Evolutionary conservation across 176 grass and related monocot species (phyloP), one percentile per base, ranked within the genome.

Genomic region (Saccharum spontaneum): DNA sequence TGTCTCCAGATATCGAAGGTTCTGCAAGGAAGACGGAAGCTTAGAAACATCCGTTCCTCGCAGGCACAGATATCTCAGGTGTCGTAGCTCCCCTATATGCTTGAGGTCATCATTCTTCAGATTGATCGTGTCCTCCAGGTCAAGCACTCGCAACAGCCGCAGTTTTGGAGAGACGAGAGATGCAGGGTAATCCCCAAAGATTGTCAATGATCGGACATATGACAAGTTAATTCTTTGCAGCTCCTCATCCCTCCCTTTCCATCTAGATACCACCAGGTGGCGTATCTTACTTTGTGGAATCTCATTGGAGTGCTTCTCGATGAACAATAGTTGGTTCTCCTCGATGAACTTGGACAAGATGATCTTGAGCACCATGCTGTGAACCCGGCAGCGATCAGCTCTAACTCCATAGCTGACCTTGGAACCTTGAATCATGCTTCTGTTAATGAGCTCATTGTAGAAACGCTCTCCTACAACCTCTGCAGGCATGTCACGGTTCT

Each of bases 381-480:
- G 86, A 18, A 91, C 79, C 36, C 48, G 41, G 10, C 86, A 94
- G 6, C 78, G 62, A 69, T 75, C 80, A 61, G 44, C 57, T 18
- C 9, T 62, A 28, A 65, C 39, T 37, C 74, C 77, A 30, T 17
- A 2, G 3, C 16, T 66, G 14, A 64, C 22, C 24, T 73, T 79
- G 1, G 61, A 71, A 45, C 75, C 78, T 43, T 81, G 52, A 12
- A 94, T 91, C 86, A 91, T 79, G 48, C 74, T 91, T 44, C 86
- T 79, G 3, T 77, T 84, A 13, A 94, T 63, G n/a, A 94, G 83
- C 5, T 94, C 84, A 13, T 28, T 41, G 80, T 89, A 94, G 37
- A 79, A 77, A 10, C 20, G 28, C 14, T 69, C 38, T 22, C 75
- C 89, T 10, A 89, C 75, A 3, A 74, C 75, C 13, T 94, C 79